Evolutionary conservation across 805 yeast species (phyloP).

Genomic region (Myxozyma nipponensis): DNA sequence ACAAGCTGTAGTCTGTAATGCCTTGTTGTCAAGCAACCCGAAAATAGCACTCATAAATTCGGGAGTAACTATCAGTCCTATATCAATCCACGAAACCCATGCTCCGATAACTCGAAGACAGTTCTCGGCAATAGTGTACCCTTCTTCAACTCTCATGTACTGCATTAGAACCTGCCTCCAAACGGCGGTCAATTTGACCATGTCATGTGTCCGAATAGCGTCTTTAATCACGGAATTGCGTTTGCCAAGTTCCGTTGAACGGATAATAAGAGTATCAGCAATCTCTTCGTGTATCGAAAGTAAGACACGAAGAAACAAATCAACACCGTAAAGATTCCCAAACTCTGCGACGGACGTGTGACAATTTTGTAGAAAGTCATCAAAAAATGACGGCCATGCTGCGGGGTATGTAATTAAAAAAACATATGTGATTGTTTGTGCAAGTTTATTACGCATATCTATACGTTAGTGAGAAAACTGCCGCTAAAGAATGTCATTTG

Average conservation of each 20-base stretch:
- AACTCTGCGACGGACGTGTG: constrained; percentile 32
- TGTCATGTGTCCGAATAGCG: constrained; percentile 70
- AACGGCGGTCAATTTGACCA: constrained; percentile 55
- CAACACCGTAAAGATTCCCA: constrained; percentile 49
- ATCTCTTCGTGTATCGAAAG: constrained; percentile 81
- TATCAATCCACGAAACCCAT: constrained; percentile 89
- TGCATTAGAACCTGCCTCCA: constrained; percentile 61
- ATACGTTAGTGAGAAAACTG: not conserved
- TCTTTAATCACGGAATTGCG: constrained; percentile 77
- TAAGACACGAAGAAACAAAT: constrained; percentile 70
- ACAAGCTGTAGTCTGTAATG: constrained; percentile 51
- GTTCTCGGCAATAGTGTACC: constrained; percentile 51
- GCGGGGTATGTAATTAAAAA: constrained; percentile 49
- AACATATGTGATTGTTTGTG: constrained; percentile 52
- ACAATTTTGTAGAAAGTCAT: constrained; percentile 46
- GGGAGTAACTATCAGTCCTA: constrained; percentile 62
- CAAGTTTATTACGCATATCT: constrained; percentile 46
- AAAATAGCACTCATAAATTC: constrained; percentile 57
- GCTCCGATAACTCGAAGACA: constrained; percentile 69
- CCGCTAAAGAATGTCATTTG: not conserved
- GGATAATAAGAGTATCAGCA: constrained; percentile 81
- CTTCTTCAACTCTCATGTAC: constrained; percentile 33
- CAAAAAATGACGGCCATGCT: constrained; percentile 50
- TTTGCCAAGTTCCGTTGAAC: constrained; percentile 55
- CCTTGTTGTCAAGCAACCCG: constrained; percentile 48